Evolutionary conservation across 352 stramenopile species (phyloP).

Genomic region (Globisporangium uncinulatum): DNA sequence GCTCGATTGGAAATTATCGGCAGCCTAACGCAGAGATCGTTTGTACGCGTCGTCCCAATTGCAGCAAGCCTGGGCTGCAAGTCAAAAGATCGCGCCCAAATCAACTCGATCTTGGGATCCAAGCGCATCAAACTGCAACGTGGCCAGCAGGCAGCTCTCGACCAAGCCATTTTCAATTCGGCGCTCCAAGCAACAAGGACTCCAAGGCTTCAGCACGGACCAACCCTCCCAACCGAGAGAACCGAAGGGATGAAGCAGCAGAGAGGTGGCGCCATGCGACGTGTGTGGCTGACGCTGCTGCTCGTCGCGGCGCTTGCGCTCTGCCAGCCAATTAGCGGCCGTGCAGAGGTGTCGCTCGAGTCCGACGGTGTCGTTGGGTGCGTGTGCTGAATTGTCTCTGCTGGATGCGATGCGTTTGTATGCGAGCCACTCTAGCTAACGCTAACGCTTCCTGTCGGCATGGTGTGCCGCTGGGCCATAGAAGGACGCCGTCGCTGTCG

Average conservation of each 20-base stretch:
- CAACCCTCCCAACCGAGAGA: background rate
- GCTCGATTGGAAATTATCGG: too few relatives aligned
- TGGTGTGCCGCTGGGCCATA: conserved; percentile 16
- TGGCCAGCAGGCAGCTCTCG: background rate
- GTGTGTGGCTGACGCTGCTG: conserved; percentile 24
- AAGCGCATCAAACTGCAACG: background rate
- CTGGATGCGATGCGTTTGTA: conserved; percentile 4
- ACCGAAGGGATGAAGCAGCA: conserved; percentile 7
- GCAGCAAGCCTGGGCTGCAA: background rate
- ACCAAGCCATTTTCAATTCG: conserved; percentile 2
- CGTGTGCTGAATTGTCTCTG: conserved; percentile 5
- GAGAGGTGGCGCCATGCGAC: conserved; percentile 6
- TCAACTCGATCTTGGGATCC: background rate
- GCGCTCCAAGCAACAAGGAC: conserved; percentile 1
- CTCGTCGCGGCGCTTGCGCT: conserved; percentile 32
- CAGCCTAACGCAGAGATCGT: background rate
- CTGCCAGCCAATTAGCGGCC: conserved; percentile 19
- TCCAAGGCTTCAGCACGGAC: background rate
- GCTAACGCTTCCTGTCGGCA: conserved; percentile 2
- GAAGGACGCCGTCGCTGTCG: conserved; percentile 26
- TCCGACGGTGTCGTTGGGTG: conserved; percentile 36
- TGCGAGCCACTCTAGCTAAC: conserved; percentile 1
- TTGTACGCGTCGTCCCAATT: background rate
- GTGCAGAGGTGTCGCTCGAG: conserved; percentile 30
- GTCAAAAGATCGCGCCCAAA: background rate